These are phyloP conservation scores for Cytospora piceae DNA, from an alignment of 2,329 filamentous ascomycete species.

Conservation along the genomic window DNA sequence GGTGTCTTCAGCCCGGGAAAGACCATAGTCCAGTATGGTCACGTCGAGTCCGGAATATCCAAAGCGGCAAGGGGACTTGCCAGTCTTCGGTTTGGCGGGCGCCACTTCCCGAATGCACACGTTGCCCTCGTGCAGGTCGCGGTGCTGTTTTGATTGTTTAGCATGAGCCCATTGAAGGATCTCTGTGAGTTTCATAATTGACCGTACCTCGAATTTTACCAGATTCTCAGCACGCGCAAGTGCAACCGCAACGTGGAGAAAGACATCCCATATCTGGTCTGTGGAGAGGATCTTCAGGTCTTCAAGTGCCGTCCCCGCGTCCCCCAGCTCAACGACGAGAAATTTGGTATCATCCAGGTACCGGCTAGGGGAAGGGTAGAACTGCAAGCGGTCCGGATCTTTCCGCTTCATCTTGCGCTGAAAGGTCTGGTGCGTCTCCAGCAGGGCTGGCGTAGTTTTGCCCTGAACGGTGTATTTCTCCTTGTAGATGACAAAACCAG, in stretches of 20 bases:
- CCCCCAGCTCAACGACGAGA: slow-evolving; percentile 65
- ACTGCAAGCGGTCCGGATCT: slow-evolving; percentile 61
- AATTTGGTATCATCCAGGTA: slow-evolving; percentile 63
- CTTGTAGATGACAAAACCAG: slow-evolving; percentile 69
- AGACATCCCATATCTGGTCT: slow-evolving; percentile 65
- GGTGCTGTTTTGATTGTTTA: slow-evolving; percentile 49
- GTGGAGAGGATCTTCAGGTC: slow-evolving; percentile 55
- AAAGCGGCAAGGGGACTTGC: slow-evolving; percentile 47
- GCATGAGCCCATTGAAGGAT: background rate
- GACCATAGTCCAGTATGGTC: slow-evolving; percentile 67
- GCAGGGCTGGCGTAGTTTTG: slow-evolving; percentile 54
- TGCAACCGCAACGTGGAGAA: slow-evolving; percentile 63
- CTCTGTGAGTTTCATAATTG: background rate
- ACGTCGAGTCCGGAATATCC: slow-evolving; percentile 65
- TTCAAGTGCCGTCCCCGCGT: slow-evolving; percentile 64
- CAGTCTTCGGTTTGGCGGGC: slow-evolving; percentile 37
- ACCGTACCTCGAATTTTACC: slow-evolving; percentile 61
- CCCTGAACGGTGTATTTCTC: slow-evolving; percentile 64
- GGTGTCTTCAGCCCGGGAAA: slow-evolving; percentile 60
- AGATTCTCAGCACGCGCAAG: slow-evolving; percentile 62
- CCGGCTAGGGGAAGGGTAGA: slow-evolving; percentile 64
- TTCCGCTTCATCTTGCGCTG: slow-evolving; percentile 57
- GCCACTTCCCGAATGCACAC: slow-evolving; percentile 57
- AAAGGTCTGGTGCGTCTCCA: slow-evolving; percentile 64
- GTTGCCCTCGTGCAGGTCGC: slow-evolving; percentile 69